Percentiles rank a stretch among this genome's conserved stretches.
Evolutionary conservation across 371 early-diverging fungal genomes (phyloP).

Genomic region (Mortierella sp.): DNA sequence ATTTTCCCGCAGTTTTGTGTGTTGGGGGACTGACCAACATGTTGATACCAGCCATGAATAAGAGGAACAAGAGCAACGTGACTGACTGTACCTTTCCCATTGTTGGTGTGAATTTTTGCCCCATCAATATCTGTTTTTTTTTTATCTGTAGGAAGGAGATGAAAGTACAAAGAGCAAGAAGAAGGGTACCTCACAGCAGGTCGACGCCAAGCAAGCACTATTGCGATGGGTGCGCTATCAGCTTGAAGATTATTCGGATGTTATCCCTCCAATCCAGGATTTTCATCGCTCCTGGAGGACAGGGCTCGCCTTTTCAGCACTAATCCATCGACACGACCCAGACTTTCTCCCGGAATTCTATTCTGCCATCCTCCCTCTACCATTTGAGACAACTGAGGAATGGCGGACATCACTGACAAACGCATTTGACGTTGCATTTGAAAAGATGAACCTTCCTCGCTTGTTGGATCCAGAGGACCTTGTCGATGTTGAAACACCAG

Average conservation of each 20-base stretch:
- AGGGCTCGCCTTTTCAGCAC: conserved; percentile 72
- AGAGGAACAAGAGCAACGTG: background rate
- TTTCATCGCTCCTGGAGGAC: conserved; percentile 76
- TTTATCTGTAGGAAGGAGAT: conserved; percentile 18
- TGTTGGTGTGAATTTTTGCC: conserved; percentile 6
- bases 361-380: conserved; percentile 38
- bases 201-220: conserved; percentile 65
- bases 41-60: background rate
- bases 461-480: conserved; percentile 71
- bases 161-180: conserved; percentile 39
- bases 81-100: conserved; percentile 3
- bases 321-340: conserved; percentile 76
- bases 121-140: background rate
- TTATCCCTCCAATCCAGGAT: conserved; percentile 69
- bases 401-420: conserved; percentile 57
- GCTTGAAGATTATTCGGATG: conserved; percentile 69
- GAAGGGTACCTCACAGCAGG: conserved; percentile 53
- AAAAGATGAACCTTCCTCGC: conserved; percentile 60
- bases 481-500: conserved; percentile 61
- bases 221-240: conserved; percentile 71
- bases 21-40: background rate
- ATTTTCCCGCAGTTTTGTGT: conserved; percentile 22
- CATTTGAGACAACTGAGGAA: conserved; percentile 49
- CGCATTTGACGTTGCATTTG: conserved; percentile 69
- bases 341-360: conserved; percentile 68